Evolutionary conservation across 768 basidiomycete species (phyloP).

Genomic region (Tricholoma terreum): DNA sequence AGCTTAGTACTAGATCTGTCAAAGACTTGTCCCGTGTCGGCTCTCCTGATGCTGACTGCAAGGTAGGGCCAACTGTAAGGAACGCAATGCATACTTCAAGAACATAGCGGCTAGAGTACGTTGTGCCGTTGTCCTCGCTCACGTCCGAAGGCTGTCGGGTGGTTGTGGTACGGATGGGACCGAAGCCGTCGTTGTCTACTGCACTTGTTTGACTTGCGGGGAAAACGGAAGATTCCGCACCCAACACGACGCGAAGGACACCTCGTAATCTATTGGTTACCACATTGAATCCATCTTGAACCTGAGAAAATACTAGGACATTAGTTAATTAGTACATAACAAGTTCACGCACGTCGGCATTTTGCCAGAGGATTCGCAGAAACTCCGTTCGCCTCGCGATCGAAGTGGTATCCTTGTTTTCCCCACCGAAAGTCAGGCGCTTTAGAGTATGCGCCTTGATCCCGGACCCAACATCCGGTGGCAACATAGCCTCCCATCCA

Average conservation of each 20-base stretch:
- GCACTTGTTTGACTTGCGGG: conserved; percentile 25
- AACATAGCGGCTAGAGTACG: conserved; percentile 31
- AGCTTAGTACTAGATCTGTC: conserved; percentile 47
- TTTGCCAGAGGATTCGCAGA: conserved; percentile 63
- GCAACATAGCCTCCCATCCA: conserved; percentile 44
- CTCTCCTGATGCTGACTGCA: conserved; percentile 58
- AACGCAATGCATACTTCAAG: conserved; percentile 56
- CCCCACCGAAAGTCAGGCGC: conserved; percentile 22
- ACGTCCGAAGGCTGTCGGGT: conserved; percentile 27
- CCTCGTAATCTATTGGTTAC: conserved; percentile 33
- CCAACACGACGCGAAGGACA: conserved; percentile 38
- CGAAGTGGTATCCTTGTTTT: conserved; percentile 5
- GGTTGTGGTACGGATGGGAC: conserved; percentile 43
- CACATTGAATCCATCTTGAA: conserved; percentile 44
- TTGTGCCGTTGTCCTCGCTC: conserved; percentile 23
- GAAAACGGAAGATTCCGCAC: conserved; percentile 19
- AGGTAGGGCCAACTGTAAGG: conserved; percentile 57
- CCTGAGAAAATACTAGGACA: conserved; percentile 33
- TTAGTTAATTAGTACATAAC: not conserved
- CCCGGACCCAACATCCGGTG: conserved; percentile 49
- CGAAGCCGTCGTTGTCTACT: conserved; percentile 58
- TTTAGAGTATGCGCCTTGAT: conserved; percentile 57
- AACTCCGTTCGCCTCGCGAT: conserved; percentile 36
- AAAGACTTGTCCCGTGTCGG: conserved; percentile 62
- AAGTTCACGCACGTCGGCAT: conserved; percentile 54